A percentile compares a stretch with the other conserved stretches of the same genome.
These are phyloP conservation scores for peach (Prunus persica) DNA, from an alignment of 306 rosid genomes.

Conservation along the genomic window DNA sequence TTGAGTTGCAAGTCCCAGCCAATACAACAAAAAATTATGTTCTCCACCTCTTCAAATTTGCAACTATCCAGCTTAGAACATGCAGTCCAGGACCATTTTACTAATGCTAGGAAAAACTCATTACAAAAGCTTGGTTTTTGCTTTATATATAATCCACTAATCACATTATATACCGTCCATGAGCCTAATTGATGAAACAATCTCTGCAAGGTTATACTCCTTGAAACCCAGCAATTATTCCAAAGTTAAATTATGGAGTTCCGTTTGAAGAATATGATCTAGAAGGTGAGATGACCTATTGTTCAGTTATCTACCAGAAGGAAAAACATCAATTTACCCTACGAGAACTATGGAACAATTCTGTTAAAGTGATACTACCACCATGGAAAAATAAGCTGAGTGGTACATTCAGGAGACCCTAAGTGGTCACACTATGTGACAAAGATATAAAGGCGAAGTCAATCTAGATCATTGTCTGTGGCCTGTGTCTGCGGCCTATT, in stretches of 20 bases:
- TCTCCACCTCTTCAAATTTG: not conserved
- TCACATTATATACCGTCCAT: not conserved
- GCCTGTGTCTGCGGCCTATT: not conserved
- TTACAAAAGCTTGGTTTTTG: not conserved
- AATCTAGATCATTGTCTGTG: too few relatives aligned
- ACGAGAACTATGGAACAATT: too few relatives aligned
- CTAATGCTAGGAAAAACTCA: not conserved
- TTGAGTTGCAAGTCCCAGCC: not conserved
- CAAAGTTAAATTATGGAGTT: not conserved
- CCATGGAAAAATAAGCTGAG: too few relatives aligned
- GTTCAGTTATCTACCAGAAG: not conserved
- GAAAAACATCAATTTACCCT: not conserved
- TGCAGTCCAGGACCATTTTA: not conserved
- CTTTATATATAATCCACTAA: not conserved
- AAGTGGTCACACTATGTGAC: not conserved
- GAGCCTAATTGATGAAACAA: not conserved
- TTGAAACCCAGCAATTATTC: slow-evolving; percentile 2
- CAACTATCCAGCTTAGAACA: not conserved
- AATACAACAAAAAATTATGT: not conserved
- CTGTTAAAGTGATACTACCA: too few relatives aligned
- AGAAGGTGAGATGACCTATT: not conserved
- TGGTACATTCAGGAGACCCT: not conserved
- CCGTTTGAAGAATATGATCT: not conserved
- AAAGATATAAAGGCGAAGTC: too few relatives aligned
- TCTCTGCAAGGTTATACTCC: not conserved